A percentile compares a stretch with the other conserved stretches of the same genome.
These are phyloP conservation scores for Musa balbisiana DNA, from an alignment of 202 grass and related monocot genomes.

Conservation along the genomic window DNA sequence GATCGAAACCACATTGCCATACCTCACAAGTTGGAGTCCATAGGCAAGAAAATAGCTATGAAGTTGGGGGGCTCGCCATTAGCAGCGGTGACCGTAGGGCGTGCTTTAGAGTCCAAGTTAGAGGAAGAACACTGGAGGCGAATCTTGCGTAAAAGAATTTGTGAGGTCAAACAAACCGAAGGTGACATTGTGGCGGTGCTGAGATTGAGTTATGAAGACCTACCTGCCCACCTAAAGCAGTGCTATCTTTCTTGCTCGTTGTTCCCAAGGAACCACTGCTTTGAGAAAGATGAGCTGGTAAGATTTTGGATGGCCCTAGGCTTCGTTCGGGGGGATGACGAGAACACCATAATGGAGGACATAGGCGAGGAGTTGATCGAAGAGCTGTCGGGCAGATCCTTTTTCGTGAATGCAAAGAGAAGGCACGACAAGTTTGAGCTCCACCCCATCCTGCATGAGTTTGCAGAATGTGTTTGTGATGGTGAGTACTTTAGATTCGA, in stretches of 20 bases:
- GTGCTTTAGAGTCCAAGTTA: conserved; percentile 1
- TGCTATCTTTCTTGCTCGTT: conserved; percentile 37
- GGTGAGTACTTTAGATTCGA: conserved; percentile 41
- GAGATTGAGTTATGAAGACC: conserved; percentile 29
- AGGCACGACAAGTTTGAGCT: conserved; percentile 25
- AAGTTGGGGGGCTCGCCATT: conserved; percentile 40
- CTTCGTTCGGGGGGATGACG: background rate
- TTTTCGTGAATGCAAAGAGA: conserved; percentile 30
- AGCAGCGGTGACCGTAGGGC: conserved; percentile 36
- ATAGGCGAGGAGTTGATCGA: background rate
- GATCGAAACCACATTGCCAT: conserved; percentile 10
- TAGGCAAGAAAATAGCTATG: conserved; percentile 9
- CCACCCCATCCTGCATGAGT: conserved; percentile 37
- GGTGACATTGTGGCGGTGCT: conserved; percentile 44
- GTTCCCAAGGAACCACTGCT: conserved; percentile 33
- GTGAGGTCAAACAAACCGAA: conserved; percentile 28
- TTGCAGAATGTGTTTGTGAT: conserved; percentile 32
- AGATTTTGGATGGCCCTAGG: conserved; percentile 36
- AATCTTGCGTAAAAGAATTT: conserved; percentile 10
- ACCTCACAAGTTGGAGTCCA: conserved; percentile 17
- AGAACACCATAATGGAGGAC: too few species aligned
- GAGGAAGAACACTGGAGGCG: conserved; percentile 26
- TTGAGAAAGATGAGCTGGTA: conserved; percentile 11
- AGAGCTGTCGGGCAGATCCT: background rate
- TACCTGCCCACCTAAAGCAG: conserved; percentile 31